Evolutionary conservation across 2,329 filamentous ascomycete species (phyloP), one percentile per base, ranked within the genome.

Genomic region (Fonsecaea erecta): DNA sequence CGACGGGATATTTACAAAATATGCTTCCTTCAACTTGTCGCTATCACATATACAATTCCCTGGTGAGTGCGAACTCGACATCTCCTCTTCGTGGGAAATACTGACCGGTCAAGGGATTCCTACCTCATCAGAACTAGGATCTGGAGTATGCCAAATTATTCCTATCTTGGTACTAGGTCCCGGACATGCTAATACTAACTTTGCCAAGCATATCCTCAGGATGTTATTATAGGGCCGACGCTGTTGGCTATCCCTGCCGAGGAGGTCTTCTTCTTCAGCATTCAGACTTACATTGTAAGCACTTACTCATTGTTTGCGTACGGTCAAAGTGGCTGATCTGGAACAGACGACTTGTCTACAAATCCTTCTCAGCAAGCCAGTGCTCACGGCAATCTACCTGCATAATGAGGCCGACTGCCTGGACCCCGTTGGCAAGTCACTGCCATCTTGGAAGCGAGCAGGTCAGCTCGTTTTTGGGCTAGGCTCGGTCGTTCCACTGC

Each of bases 241-340:
- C 74, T 91, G 16, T 85, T 85, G 71, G 79, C 80, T n/a, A 90
- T 92, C 18, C 90, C 90, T 0, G 75, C 83, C 3, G 90, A 92
- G 72, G 90, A 92, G 74, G 76, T 92, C 3, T 92, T 92, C 77
- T 92, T 92, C 81, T 92, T 92, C 74, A 77, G 90, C 21, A 85
- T 92, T 26, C 90, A 92, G 76, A 92, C 90, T 1, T 92, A 90
- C 75, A 90, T 86, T 46, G 74, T 73, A 11, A 62, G 72, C 72
- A 1, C 18, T 51, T 52, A 12, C n/a, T 8, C 12, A n/a, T 21
- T 34, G 30, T 51, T 26, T 34, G 52, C 30, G 9, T 37, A 24
- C 16, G 12, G 12, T 18, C 51, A 32, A 14, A 56, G 62, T 30
- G 40, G n/a, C 56, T 59, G 32, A 51, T 59, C 48, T 24, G 30